Base-by-base conservation (phyloP, 2,329 filamentous ascomycete species). In the Stemphylium beticola region DNA sequence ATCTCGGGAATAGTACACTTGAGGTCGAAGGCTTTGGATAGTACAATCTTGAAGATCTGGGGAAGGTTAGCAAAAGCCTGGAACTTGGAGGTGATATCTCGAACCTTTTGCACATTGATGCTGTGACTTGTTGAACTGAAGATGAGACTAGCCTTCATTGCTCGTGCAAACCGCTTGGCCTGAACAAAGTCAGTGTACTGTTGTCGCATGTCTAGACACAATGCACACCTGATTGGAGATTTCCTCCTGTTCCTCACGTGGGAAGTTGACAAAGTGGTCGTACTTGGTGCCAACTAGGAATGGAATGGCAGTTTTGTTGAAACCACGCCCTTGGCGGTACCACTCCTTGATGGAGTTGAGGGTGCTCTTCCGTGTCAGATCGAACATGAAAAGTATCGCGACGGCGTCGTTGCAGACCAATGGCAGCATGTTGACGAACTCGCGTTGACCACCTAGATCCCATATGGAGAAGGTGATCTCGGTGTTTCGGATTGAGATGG, bases 401-500 rank as follows among this genome's bases (percentile, higher is more conserved):
- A 99, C 95, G 8, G 95, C 95, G 71, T 99, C 95, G 76, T 99
- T 99, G 83, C 95, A 99, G 57, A 99, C 95, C n/a, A 99, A 85
- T 18, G 95, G 95, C 58, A 99, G 82, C 95, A 99, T 99, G 81
- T 99, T 99, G 78, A 99, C 95, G 72, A 99, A 99, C 79, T 99
- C 95, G 72, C 95, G 89, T 81, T 99, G 95, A 63, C 95, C 95
- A 67, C 95, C 95, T 50, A 99, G 79, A 81, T 99, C 95, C 95
- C 95, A 99, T 74, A 99, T 99, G 58, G 92, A 96, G 79, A 99
- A 99, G 38, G 95, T 99, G 76, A 99, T 99, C 78, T 99, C 95
- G 14, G 95, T 99, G 78, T 99, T 99, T 59, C 95, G 90, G 77
- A 99, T 99, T 60, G 92, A 96, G 74, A 99, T 99, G 32, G 95